Percentiles rank a stretch among this genome's conserved stretches.
Conservation (phyloP, 2,329 filamentous ascomycete species). For the Phaeophleospora eucalypticola region DNA sequence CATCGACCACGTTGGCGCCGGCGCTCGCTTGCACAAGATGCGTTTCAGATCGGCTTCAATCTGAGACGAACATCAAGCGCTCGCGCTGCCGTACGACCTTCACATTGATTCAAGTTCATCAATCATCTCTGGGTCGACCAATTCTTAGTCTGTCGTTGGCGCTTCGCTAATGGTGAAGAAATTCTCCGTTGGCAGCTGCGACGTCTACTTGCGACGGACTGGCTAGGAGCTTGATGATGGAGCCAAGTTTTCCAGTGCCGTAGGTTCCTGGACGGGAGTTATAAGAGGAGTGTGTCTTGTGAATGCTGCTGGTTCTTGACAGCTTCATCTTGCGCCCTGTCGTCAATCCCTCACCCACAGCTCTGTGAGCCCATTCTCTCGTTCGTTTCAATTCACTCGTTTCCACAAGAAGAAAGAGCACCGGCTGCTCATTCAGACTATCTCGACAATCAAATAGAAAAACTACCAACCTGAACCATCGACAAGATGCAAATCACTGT, state of each 20-base stretch:
- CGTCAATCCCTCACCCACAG: too few species aligned
- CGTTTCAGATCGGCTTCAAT: too few species aligned
- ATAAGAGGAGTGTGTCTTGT: too few species aligned
- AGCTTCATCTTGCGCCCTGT: too few species aligned
- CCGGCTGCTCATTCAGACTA: slow-evolving; percentile 11
- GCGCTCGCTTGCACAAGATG: too few species aligned
- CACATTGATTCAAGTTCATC: neutral
- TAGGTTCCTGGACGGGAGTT: neutral
- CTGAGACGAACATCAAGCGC: too few species aligned
- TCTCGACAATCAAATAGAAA: neutral
- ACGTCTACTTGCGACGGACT: neutral
- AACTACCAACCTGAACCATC: neutral
- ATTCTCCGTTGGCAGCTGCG: neutral
- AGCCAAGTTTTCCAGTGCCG: neutral
- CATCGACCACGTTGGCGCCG: too few species aligned
- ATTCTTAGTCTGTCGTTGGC: too few species aligned
- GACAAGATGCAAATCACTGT: slow-evolving; percentile 18
- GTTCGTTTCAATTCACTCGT: slow-evolving; percentile 5
- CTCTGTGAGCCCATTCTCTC: slow-evolving; percentile 10
- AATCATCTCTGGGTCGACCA: too few species aligned
- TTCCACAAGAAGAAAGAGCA: slow-evolving; percentile 2
- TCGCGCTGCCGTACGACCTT: too few species aligned
- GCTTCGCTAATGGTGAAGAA: neutral
- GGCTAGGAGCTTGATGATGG: neutral
- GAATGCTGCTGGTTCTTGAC: too few species aligned